Conservation (phyloP, 2,329 filamentous ascomycete genomes). For the Sordariomycetes sp. region DNA sequence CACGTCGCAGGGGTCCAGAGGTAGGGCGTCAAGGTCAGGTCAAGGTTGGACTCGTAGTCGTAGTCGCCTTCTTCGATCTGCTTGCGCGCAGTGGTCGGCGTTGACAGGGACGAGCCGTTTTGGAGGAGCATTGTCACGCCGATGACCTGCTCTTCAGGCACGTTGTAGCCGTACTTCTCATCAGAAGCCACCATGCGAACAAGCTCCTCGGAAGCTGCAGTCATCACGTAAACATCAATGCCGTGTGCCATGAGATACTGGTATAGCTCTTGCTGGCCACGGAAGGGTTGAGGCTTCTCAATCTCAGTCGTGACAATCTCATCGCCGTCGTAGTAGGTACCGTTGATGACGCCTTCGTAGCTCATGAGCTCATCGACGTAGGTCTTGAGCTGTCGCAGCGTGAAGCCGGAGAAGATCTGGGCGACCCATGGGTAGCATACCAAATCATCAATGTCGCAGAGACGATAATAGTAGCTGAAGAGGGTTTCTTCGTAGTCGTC, state of each 20-base stretch:
- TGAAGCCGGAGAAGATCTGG: slow-evolving; percentile 29
- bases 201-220: slow-evolving; percentile 31
- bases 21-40: slow-evolving; percentile 27
- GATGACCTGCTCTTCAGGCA: slow-evolving; percentile 31
- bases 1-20: slow-evolving; percentile 33
- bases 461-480: slow-evolving; percentile 34
- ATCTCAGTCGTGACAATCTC: slow-evolving; percentile 17
- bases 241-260: slow-evolving; percentile 30
- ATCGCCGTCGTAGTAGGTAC: slow-evolving; percentile 25
- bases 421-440: slow-evolving; percentile 33
- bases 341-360: slow-evolving; percentile 23
- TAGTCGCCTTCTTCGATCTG: slow-evolving; percentile 28
- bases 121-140: slow-evolving; percentile 28
- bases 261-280: slow-evolving; percentile 32
- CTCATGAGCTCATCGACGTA: slow-evolving; percentile 38
- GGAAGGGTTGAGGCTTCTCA: slow-evolving; percentile 24
- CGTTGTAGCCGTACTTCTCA: slow-evolving; percentile 34
- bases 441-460: slow-evolving; percentile 29
- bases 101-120: slow-evolving; percentile 14
- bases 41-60: slow-evolving; percentile 23
- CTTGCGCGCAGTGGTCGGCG: slow-evolving; percentile 24
- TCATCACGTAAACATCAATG: slow-evolving; percentile 33
- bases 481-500: slow-evolving; percentile 26
- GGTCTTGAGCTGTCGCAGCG: slow-evolving; percentile 33
- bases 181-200: slow-evolving; percentile 36